phyloP scores from a whole-genome alignment of 257 asterid genomes.

The Prunella vulgaris region DNA sequence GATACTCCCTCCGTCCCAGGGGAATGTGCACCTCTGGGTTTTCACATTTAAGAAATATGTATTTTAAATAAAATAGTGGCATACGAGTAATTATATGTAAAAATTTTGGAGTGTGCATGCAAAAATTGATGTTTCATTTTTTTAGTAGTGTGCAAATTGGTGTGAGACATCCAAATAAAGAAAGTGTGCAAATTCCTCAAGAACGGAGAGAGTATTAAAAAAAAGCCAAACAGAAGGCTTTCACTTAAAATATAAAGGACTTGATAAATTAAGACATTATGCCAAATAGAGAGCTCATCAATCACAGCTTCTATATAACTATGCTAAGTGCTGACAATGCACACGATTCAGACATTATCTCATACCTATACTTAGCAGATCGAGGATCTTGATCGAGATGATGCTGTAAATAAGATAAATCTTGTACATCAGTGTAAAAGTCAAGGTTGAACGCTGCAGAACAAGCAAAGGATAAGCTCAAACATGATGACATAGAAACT shows the following conservation, averaged over 20 bases:
- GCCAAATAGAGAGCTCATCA: background rate
- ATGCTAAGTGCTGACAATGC: background rate
- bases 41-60: no score
- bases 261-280: background rate
- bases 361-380: conserved; percentile 73
- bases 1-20: no score
- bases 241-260: background rate
- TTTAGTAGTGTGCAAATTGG: no score
- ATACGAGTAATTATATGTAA: no score
- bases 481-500: conserved; percentile 1
- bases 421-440: conserved; percentile 92
- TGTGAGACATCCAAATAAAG: no score
- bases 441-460: conserved; percentile 92
- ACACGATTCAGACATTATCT: background rate
- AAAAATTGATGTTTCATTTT: no score
- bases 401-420: conserved; percentile 74
- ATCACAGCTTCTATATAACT: background rate
- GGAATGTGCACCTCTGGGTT: no score
- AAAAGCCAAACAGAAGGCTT: background rate
- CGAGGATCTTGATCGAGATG: conserved; percentile 91
- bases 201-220: no score
- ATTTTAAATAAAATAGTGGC: no score
- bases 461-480: conserved; percentile 16
- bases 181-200: no score
- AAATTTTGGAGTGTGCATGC: no score